These are phyloP conservation scores for Rubia yunnanensis DNA, from an alignment of 257 asterid species.

Conservation along the genomic window DNA sequence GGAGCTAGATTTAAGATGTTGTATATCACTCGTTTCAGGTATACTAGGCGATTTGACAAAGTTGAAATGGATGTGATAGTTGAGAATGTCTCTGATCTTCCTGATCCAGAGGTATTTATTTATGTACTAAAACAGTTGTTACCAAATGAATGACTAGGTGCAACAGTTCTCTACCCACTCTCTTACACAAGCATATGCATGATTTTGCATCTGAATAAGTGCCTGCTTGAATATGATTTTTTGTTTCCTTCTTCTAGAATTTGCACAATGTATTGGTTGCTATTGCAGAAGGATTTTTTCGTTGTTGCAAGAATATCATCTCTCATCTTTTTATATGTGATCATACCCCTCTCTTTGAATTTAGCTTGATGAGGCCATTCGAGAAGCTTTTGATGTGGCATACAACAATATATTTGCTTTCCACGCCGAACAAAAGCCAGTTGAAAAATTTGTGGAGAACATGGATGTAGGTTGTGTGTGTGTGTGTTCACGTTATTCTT, in stretches of 20 bases:
- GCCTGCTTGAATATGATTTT: neutral
- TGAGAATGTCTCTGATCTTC: constrained; percentile 65
- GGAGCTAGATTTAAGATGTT: neutral
- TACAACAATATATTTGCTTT: constrained; percentile 78
- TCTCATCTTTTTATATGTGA: neutral
- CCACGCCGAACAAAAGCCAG: constrained; percentile 85
- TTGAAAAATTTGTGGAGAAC: constrained; percentile 71
- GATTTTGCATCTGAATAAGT: neutral
- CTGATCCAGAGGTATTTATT: constrained; percentile 71
- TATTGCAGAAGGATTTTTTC: neutral
- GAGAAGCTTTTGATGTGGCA: constrained; percentile 94
- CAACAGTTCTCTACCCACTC: neutral
- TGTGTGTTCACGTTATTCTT: neutral
- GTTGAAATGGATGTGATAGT: constrained; percentile 63
- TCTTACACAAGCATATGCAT: neutral
- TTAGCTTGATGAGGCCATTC: constrained; percentile 77
- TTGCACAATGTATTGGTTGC: neutral
- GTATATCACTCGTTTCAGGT: constrained; percentile 34
- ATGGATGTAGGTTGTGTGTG: constrained; percentile 53
- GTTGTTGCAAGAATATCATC: neutral
- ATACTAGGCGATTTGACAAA: constrained; percentile 72
- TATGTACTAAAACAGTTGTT: neutral
- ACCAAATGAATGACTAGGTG: neutral
- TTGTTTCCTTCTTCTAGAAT: neutral
- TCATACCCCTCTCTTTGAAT: constrained; percentile 11